Evolutionary conservation across 2,329 filamentous ascomycete species (phyloP), one percentile per base, ranked within the genome.

Genomic region (Trichoderma koningiopsis): DNA sequence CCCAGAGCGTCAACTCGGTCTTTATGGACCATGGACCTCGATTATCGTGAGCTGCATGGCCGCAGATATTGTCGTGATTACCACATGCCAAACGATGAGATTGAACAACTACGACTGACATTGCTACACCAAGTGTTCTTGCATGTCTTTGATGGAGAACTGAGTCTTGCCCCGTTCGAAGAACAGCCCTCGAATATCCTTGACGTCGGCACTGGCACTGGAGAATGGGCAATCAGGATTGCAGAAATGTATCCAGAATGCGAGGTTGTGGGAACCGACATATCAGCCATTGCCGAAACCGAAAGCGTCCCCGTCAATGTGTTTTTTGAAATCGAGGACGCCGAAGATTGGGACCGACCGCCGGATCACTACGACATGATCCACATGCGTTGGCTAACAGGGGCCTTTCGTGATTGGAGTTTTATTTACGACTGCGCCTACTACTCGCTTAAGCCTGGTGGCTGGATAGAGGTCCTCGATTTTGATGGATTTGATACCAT

Each of bases 71-170:
- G 89, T 74, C 82, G 85, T 40, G 82, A 83, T 40, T 91, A 90
- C 74, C 88, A 83, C 76, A 89, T 91, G 84, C 89, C 89, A 16
- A 90, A 90, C 76, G 89, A 91, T 73, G 86, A 90, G 57, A 79
- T 83, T 57, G 89, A 91, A 75, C 88, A 90, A 76, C 87, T 87
- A 57, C 86, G 89, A 53, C 77, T 90, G 62, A 85, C 86, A 69
- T 81, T 91, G 64, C 81, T 87, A 49, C 88, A 91, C 72, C 88
- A 90, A 75, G 85, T 90, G 58, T 90, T 88, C 73, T 78, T 89
- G 6, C 84, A 85, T 67, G 78, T 83, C 19, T 81, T 86, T 61
- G 79, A 82, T 40, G 81, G 81, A 70, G 80, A 83, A 69, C 75
- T 83, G 40, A 84, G 81, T 27, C 80, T 80, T n/a, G 81, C 81